These are phyloP conservation scores for Fusarium napiforme DNA, from an alignment of 2,329 filamentous ascomycete genomes.

Conservation along the genomic window DNA sequence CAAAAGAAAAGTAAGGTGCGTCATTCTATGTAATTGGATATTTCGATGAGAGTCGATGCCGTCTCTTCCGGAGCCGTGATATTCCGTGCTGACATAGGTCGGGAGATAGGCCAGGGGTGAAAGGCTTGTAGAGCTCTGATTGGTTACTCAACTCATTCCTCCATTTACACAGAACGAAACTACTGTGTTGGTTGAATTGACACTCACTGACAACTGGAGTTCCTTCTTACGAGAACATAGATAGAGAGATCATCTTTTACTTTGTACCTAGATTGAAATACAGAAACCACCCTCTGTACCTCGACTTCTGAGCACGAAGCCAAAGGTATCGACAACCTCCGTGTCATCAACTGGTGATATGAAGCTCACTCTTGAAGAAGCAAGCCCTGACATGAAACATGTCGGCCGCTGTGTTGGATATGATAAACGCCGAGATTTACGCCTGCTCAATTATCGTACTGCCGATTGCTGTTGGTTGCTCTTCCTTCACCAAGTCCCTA, in stretches of 20 bases:
- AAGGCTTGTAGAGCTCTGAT: constrained; percentile 8
- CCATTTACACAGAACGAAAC: not conserved
- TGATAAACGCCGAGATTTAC: not conserved
- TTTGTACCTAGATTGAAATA: not conserved
- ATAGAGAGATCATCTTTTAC: not conserved
- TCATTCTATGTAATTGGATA: not conserved
- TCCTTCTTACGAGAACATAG: not conserved
- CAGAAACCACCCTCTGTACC: not conserved
- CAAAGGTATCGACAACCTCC: not conserved
- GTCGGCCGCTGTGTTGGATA: not conserved
- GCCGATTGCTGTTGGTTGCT: not conserved
- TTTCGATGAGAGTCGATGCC: constrained; percentile 10
- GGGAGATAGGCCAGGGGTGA: constrained; percentile 6
- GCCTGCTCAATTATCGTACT: not conserved
- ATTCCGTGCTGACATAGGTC: constrained; percentile 32
- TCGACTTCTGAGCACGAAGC: not conserved
- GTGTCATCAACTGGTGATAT: not conserved
- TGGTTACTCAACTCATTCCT: not conserved
- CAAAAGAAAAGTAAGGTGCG: not conserved
- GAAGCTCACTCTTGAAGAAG: not conserved
- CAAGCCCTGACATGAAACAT: not conserved
- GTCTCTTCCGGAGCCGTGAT: constrained; percentile 37
- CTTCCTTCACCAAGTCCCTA: not conserved
- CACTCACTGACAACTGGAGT: not conserved
- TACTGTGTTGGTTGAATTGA: not conserved